Evolutionary conservation across 805 yeast species (phyloP).

Genomic region (Candida rishiriensis): DNA sequence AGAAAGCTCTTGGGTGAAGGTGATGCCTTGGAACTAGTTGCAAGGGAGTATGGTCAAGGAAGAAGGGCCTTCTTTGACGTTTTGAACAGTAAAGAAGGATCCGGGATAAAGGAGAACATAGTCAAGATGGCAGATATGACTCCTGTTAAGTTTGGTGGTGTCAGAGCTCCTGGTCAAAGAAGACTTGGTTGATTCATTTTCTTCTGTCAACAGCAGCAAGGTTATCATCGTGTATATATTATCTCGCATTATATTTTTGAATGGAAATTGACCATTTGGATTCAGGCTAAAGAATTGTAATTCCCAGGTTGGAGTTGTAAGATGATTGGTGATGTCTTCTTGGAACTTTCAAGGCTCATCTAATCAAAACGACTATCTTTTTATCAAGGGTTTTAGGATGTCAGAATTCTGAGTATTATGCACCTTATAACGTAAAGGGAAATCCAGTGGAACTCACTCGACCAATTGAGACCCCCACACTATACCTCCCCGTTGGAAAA

Average conservation of each 20-base stretch:
- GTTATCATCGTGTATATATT: not conserved
- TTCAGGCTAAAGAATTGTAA: too few species aligned
- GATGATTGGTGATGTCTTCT: too few species aligned
- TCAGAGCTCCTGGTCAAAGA: slow-evolving; percentile 75
- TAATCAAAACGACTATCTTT: too few species aligned
- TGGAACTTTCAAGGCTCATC: too few species aligned
- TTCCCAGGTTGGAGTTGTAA: not conserved
- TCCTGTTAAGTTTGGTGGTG: slow-evolving; percentile 88
- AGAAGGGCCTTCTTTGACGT: slow-evolving; percentile 83
- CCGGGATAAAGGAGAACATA: slow-evolving; percentile 57
- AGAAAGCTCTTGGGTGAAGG: slow-evolving; percentile 28
- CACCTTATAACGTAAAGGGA: too few species aligned
- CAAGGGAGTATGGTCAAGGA: slow-evolving; percentile 85
- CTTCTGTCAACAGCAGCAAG: not conserved
- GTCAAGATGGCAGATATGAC: slow-evolving; percentile 75
- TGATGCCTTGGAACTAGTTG: slow-evolving; percentile 67
- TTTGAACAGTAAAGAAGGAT: slow-evolving; percentile 85
- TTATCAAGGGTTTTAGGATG: too few species aligned
- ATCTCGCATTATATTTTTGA: not conserved
- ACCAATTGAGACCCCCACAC: too few species aligned
- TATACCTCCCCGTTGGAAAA: too few species aligned
- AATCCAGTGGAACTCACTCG: too few species aligned
- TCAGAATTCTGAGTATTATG: too few species aligned
- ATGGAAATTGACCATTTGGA: too few species aligned
- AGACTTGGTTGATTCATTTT: slow-evolving; percentile 38